Base-by-base conservation (phyloP, 495 filamentous ascomycete species). In the Talaromyces liani region DNA sequence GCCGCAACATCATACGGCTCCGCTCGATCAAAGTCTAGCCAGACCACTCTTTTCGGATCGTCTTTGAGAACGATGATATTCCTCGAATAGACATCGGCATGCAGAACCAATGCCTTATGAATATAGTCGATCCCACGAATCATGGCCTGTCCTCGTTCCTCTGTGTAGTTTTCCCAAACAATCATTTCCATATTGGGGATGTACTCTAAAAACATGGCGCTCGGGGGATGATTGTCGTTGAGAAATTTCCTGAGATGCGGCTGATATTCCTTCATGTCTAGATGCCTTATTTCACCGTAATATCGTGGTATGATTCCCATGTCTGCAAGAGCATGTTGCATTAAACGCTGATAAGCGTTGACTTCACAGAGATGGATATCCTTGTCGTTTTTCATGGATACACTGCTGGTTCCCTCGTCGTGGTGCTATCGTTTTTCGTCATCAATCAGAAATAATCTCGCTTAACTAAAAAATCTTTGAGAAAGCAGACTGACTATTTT, bases 201-300 rank as follows among this genome's bases (percentile, higher is more conserved):
- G 47, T 67, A 67, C 22, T 65, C 66, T 39, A 68, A 51, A n/a
- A 68, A 58, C 6, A 68, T 61, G 2, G 66, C 64, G 54, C 61
- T 67, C 2, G 66, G 64, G 27, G 20, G 56, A 2, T 22, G 24
- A 2, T 61, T 18, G 24, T 66, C 65, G 3, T 67, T 22, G 1
- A 62, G 1, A 27, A 67, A 65, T 24, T 25, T 49, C 9, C 61
- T 33, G 18, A 67, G 39, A 27, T 67, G 63, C 2, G 63, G 65
- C 4, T 27, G 18, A 33, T 8, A 45, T 18, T 61, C 12, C 27
- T 8, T 41, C 22, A 58, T 2, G 53, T 67, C 20, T n/a, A 67
- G 25, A 3, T 62, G 12, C 22, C 58, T 18, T 12, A 67, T 34
- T 10, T 22, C 24, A 27, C 65, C 60, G 16, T 62, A 65, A 27